These are phyloP conservation scores for Vitis rotundifolia DNA, from an alignment of 164 flowering plant species.

Conservation along the genomic window DNA sequence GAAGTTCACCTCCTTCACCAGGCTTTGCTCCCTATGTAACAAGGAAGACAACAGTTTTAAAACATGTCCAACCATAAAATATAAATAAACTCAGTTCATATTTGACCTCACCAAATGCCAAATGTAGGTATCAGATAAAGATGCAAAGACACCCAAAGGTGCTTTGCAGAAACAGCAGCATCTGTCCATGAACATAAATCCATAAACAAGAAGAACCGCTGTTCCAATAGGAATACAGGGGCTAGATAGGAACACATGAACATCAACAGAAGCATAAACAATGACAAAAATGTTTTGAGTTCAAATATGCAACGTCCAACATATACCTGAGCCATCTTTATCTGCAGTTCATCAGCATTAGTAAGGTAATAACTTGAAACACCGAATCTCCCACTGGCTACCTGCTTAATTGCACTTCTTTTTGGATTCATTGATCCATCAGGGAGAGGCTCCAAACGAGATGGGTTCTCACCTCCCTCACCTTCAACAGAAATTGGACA, in stretches of 20 bases:
- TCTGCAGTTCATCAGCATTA: constrained; percentile 95
- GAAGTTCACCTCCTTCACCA: constrained; percentile 99
- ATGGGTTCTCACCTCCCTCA: constrained; percentile 99
- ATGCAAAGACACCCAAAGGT: constrained; percentile 67
- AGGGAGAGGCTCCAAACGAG: constrained; percentile 91
- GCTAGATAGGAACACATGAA: constrained; percentile 5
- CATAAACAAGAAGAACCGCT: constrained; percentile 47
- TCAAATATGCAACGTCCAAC: background rate
- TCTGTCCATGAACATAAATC: constrained; percentile 65
- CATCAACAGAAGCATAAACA: background rate
- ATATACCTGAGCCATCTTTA: constrained; percentile 99
- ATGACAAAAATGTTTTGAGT: background rate
- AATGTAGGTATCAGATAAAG: constrained; percentile 55
- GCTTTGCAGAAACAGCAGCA: constrained; percentile 70
- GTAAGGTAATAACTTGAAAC: constrained; percentile 96
- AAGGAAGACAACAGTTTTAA: constrained; percentile 11
- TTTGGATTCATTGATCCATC: constrained; percentile 96
- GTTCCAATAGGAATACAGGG: constrained; percentile 29
- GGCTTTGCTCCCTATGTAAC: constrained; percentile 95
- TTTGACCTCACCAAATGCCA: constrained; percentile 59
- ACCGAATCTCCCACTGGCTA: constrained; percentile 99
- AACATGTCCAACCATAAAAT: no score
- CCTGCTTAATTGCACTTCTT: constrained; percentile 98
- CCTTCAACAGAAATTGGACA: constrained; percentile 39
- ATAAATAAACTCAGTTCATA: constrained; percentile 21